Conservation (phyloP, 140 eudicot species). For the Bidens hawaiensis region DNA sequence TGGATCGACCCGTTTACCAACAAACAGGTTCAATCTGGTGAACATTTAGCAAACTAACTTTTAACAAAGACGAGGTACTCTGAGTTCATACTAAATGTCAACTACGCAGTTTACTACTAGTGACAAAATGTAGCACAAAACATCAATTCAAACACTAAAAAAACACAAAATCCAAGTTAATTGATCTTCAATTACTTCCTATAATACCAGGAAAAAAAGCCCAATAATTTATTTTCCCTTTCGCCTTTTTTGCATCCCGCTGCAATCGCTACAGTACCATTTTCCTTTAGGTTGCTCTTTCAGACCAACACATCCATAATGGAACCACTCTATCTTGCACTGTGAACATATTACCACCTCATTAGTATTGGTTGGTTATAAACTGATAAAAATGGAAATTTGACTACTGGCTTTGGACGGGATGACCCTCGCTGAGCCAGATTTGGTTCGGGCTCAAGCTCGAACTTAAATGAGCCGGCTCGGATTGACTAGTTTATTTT, state of each 20-base stretch:
- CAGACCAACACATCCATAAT: constrained; percentile 73
- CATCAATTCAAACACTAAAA: background rate
- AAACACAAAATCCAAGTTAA: background rate
- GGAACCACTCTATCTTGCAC: constrained; percentile 98
- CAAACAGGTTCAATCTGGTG: background rate
- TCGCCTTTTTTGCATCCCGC: constrained; percentile 51
- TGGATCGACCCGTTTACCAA: background rate
- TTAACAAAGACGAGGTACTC: background rate
- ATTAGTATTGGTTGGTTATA: constrained; percentile 6
- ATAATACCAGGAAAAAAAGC: constrained; percentile 4
- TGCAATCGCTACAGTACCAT: constrained; percentile 68
- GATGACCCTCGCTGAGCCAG: no score
- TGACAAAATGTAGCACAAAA: constrained; percentile 3
- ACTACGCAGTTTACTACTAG: background rate
- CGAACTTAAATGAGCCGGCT: no score
- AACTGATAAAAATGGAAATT: background rate
- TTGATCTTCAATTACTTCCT: constrained; percentile 22
- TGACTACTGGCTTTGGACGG: no score
- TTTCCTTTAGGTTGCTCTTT: constrained; percentile 83
- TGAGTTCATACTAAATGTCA: background rate
- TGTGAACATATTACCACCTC: constrained; percentile 19
- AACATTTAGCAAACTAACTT: background rate
- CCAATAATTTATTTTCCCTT: constrained; percentile 41
- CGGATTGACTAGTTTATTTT: no score
- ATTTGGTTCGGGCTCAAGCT: no score